Percentiles rank a stretch among this genome's conserved stretches.
These are phyloP conservation scores for Lanmaoa pseudosensibilis DNA, from an alignment of 768 basidiomycete species.

Conservation along the genomic window DNA sequence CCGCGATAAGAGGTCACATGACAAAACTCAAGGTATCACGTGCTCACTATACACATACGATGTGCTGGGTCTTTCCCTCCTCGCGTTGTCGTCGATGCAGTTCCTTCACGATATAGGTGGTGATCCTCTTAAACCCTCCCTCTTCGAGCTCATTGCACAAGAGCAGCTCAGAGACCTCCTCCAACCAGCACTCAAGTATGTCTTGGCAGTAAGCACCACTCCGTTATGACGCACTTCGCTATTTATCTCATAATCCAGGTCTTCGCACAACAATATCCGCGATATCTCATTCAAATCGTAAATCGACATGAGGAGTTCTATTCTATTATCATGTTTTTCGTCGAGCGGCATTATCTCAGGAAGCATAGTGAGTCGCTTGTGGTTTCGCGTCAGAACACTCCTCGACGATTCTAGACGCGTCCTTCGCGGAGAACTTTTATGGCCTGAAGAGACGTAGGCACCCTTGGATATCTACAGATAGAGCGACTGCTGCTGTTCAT, in stretches of 20 bases:
- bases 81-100: constrained; percentile 52
- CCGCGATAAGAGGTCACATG: constrained; percentile 19
- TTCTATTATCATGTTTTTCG: constrained; percentile 80
- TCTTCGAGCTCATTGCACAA: constrained; percentile 92
- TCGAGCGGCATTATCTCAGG: constrained; percentile 88
- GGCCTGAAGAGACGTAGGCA: constrained; percentile 78
- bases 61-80: neutral
- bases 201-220: constrained; percentile 68
- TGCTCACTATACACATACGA: neutral
- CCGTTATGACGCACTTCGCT: neutral
- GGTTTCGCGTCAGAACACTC: neutral
- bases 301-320: constrained; percentile 98
- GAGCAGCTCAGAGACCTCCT: constrained; percentile 90
- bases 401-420: constrained; percentile 61
- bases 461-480: constrained; percentile 68
- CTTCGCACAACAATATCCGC: constrained; percentile 91
- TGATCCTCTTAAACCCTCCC: constrained; percentile 72
- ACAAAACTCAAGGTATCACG: constrained; percentile 30
- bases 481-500: constrained; percentile 65
- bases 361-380: constrained; percentile 82
- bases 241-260: constrained; percentile 51
- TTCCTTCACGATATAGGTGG: constrained; percentile 78
- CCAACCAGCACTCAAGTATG: constrained; percentile 93
- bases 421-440: constrained; percentile 96
- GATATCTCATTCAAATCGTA: constrained; percentile 87